These are phyloP conservation scores for Leucocoprinus leucothites DNA, from an alignment of 768 basidiomycete species.

Conservation along the genomic window DNA sequence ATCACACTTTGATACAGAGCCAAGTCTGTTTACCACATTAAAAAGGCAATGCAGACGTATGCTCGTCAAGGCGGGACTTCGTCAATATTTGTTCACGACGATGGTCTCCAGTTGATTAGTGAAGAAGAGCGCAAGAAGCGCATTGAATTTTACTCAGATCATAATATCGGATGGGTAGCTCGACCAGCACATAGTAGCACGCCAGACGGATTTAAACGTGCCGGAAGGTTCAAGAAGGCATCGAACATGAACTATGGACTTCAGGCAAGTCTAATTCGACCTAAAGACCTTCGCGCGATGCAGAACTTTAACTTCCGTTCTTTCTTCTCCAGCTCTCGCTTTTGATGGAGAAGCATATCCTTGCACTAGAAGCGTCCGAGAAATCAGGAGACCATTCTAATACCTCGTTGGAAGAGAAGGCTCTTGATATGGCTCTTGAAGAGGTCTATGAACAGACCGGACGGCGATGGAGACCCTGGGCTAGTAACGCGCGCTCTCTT, in stretches of 20 bases:
- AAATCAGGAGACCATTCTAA: conserved; percentile 33
- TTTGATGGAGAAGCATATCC: conserved; percentile 53
- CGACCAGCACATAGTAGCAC: conserved; percentile 65
- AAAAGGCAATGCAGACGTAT: conserved; percentile 89
- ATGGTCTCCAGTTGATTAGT: conserved; percentile 69
- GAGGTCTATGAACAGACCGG: conserved; percentile 63
- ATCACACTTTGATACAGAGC: conserved; percentile 42
- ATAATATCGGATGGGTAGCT: conserved; percentile 82
- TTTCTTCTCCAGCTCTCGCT: conserved; percentile 50
- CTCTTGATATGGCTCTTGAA: conserved; percentile 71
- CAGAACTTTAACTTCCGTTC: not conserved
- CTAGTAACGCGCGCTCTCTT: conserved; percentile 68
- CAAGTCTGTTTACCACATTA: conserved; percentile 73
- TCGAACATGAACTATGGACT: conserved; percentile 86
- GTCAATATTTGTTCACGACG: conserved; percentile 78
- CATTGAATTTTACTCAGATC: conserved; percentile 70
- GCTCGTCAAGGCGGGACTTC: conserved; percentile 87
- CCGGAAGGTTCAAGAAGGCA: conserved; percentile 90
- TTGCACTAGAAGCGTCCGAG: conserved; percentile 40
- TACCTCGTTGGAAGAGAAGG: conserved; percentile 63
- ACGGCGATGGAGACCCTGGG: conserved; percentile 67
- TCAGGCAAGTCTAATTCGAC: conserved; percentile 25
- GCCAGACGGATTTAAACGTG: conserved; percentile 71
- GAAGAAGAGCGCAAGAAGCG: conserved; percentile 64
- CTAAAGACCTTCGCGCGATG: not conserved